Evolutionary conservation across 2,329 filamentous ascomycete species (phyloP).

Genomic region (Colletotrichum lentis): DNA sequence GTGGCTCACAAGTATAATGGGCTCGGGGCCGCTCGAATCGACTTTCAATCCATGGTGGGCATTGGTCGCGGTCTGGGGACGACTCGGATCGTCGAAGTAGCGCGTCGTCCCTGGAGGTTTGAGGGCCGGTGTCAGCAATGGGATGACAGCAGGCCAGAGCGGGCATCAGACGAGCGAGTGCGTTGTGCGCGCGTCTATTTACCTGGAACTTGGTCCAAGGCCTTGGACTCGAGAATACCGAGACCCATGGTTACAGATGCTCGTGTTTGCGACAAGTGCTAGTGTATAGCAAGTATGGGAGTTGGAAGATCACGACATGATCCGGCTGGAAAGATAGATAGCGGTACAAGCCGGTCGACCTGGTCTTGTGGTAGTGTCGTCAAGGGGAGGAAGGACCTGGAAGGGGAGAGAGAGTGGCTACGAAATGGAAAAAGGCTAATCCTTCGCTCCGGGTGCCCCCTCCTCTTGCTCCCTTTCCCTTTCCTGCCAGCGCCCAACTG

Average conservation of each 20-base stretch:
- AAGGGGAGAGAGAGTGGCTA: not conserved
- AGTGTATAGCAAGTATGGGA: not conserved
- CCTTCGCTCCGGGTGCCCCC: not conserved
- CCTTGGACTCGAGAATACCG: slow-evolving; percentile 74
- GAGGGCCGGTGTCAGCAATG: slow-evolving; percentile 10
- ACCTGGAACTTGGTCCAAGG: slow-evolving; percentile 78
- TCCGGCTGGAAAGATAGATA: not conserved
- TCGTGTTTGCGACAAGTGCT: not conserved
- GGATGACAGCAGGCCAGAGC: slow-evolving; percentile 25
- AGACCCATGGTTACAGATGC: slow-evolving; percentile 65
- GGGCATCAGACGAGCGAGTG: slow-evolving; percentile 1
- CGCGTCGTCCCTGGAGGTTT: slow-evolving; percentile 62
- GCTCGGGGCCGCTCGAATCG: slow-evolving; percentile 70
- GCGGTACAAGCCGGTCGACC: not conserved
- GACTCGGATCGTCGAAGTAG: slow-evolving; percentile 68
- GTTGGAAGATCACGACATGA: slow-evolving; percentile 21
- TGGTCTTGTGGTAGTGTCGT: slow-evolving; percentile 1
- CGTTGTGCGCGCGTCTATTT: slow-evolving; percentile 39
- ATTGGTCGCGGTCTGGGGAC: slow-evolving; percentile 54
- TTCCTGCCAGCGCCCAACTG: not conserved
- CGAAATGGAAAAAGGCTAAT: slow-evolving; percentile 3
- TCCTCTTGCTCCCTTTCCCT: not conserved
- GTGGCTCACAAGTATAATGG: slow-evolving; percentile 75
- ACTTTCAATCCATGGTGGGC: slow-evolving; percentile 69
- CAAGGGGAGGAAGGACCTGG: not conserved